Conservation (phyloP, 1,284 basidiomycete genomes). For the Trametes polyzona region DNA sequence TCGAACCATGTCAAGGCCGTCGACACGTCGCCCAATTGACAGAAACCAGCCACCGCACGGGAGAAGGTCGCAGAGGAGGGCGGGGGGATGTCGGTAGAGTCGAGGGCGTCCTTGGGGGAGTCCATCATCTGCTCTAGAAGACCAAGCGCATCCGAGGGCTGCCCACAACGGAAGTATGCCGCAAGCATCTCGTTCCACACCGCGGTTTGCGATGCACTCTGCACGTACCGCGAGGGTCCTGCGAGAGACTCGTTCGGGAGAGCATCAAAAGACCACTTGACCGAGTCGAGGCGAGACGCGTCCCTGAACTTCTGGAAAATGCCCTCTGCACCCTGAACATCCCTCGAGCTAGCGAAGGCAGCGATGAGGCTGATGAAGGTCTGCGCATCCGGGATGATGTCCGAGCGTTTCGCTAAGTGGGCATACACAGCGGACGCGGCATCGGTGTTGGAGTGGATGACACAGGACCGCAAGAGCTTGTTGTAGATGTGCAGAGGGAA, state of each 20-base stretch:
- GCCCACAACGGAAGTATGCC: conserved; percentile 70
- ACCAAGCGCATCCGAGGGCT: conserved; percentile 65
- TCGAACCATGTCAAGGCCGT: conserved; percentile 78
- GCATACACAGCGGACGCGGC: conserved; percentile 72
- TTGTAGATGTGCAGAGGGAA: conserved; percentile 53
- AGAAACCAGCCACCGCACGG: conserved; percentile 71
- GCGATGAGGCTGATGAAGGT: conserved; percentile 67
- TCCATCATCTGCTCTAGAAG: conserved; percentile 79
- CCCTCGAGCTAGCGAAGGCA: conserved; percentile 58
- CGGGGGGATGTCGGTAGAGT: conserved; percentile 50
- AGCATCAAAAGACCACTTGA: conserved; percentile 34
- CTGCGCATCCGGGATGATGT: conserved; percentile 44
- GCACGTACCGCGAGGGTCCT: not conserved
- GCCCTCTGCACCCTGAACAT: conserved; percentile 62
- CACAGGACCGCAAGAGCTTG: conserved; percentile 68
- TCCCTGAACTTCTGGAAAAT: conserved; percentile 70
- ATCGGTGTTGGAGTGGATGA: conserved; percentile 59
- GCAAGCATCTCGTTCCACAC: conserved; percentile 81
- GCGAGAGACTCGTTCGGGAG: not conserved
- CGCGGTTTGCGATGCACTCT: conserved; percentile 42
- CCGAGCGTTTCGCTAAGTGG: conserved; percentile 57
- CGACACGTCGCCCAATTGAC: conserved; percentile 58
- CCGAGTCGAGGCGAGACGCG: conserved; percentile 41
- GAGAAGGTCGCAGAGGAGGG: conserved; percentile 69
- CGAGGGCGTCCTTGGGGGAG: conserved; percentile 43